Evolutionary conservation across 371 early-diverging fungal genomes (phyloP).

Genomic region (Capniomyces stellatus): DNA sequence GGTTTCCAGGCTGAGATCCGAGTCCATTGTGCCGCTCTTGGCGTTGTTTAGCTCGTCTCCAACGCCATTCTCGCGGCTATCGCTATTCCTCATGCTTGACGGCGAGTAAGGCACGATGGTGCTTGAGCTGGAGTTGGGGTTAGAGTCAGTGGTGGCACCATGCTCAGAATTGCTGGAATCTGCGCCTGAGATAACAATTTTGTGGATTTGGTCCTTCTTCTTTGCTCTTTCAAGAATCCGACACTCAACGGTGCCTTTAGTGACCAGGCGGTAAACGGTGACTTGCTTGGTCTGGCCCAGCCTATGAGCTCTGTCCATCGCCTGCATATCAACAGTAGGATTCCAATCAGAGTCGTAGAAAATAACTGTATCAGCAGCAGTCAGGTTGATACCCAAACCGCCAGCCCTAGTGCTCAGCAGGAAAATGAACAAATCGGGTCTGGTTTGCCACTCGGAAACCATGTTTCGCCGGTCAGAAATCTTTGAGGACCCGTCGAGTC

Average conservation of each 20-base stretch:
- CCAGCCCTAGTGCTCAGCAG: conserved; percentile 97
- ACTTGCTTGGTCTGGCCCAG: conserved; percentile 95
- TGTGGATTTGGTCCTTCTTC: conserved; percentile 94
- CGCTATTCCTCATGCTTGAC: conserved; percentile 2
- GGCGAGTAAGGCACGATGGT: not conserved
- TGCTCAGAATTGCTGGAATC: conserved; percentile 21
- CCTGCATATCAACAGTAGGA: conserved; percentile 95
- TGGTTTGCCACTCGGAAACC: conserved; percentile 84
- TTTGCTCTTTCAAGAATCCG: conserved; percentile 74
- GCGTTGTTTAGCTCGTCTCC: conserved; percentile 2
- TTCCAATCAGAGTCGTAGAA: conserved; percentile 99
- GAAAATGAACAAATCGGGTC: conserved; percentile 88
- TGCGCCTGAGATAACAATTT: conserved; percentile 92
- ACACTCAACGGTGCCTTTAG: conserved; percentile 84
- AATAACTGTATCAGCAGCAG: conserved; percentile 98
- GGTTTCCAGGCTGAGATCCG: conserved; percentile 44
- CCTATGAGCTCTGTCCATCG: conserved; percentile 96
- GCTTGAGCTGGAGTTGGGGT: too few relatives aligned
- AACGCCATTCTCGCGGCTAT: not conserved
- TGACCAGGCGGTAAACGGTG: conserved; percentile 80
- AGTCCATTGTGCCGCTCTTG: conserved; percentile 1
- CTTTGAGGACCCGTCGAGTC: conserved; percentile 91
- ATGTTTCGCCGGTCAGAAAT: conserved; percentile 81
- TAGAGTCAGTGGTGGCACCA: too few relatives aligned
- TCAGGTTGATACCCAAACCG: conserved; percentile 97